A percentile compares a stretch with the other conserved stretches of the same genome.
Evolutionary conservation across 2,329 filamentous ascomycete genomes (phyloP).

Genomic region (Penicillium fuscoglaucum): DNA sequence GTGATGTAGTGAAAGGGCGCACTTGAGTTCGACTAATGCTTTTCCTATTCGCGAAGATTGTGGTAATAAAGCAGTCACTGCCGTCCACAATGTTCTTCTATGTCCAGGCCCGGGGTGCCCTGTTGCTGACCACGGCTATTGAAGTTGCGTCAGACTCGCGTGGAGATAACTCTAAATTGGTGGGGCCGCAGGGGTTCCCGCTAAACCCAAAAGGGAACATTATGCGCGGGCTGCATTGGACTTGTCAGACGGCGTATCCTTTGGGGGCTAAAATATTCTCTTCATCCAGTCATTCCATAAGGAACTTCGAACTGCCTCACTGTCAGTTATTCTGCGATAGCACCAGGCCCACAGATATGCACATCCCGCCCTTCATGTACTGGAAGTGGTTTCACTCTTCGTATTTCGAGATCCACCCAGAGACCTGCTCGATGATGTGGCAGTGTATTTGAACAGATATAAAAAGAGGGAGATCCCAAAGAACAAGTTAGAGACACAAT

Average conservation of each 20-base stretch:
- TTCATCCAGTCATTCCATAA: not conserved
- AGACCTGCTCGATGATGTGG: constrained; percentile 3
- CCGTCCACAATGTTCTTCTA: not conserved
- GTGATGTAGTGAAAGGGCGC: not conserved
- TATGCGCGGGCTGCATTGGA: not conserved
- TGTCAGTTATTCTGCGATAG: not conserved
- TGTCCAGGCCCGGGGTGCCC: not conserved
- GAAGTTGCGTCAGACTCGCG: not conserved
- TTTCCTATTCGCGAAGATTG: too few species aligned
- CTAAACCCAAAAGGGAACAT: constrained; percentile 6
- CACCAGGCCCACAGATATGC: not conserved
- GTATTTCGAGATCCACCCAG: constrained; percentile 1
- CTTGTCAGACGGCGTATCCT: not conserved
- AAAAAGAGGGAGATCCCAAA: not conserved
- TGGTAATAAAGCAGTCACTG: not conserved
- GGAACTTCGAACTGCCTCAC: not conserved
- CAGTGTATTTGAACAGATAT: not conserved
- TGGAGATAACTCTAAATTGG: not conserved
- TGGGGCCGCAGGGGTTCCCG: not conserved
- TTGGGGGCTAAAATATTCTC: not conserved
- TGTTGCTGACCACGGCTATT: not conserved
- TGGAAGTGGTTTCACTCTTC: not conserved
- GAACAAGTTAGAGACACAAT: not conserved
- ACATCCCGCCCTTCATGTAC: not conserved
- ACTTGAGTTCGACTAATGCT: not conserved